phyloP scores from a whole-genome alignment of 2,329 filamentous ascomycete species.

The Exophiala sp. region DNA sequence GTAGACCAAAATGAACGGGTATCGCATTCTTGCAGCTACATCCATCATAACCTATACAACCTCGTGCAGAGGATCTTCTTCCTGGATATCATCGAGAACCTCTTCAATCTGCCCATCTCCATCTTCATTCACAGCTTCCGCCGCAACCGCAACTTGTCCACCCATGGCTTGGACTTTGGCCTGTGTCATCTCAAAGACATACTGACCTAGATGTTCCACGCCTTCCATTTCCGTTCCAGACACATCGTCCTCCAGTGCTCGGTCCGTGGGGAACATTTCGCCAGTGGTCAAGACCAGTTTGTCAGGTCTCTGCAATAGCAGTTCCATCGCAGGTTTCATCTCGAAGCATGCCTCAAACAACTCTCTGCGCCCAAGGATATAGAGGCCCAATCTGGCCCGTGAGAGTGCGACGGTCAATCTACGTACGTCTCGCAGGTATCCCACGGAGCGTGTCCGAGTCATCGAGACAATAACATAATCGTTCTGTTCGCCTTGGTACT shows the following conservation, averaged over 20 bases:
- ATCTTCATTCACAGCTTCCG: conserved; percentile 32
- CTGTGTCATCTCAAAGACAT: conserved; percentile 93
- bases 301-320: conserved; percentile 69
- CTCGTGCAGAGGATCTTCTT: conserved; percentile 29
- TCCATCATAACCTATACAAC: conserved; percentile 1
- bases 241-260: conserved; percentile 11
- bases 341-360: conserved; percentile 88
- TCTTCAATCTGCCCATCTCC: conserved; percentile 35
- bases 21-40: background rate
- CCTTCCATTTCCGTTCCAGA: conserved; percentile 66
- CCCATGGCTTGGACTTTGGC: conserved; percentile 58
- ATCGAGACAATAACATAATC: conserved; percentile 95
- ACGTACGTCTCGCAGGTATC: conserved; percentile 88
- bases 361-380: conserved; percentile 79
- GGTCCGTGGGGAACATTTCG: conserved; percentile 69
- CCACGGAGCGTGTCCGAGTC: conserved; percentile 78
- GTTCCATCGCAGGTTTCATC: conserved; percentile 76
- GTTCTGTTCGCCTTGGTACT: conserved; percentile 98
- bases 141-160: conserved; percentile 35
- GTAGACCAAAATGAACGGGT: background rate
- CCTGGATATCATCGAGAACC: conserved; percentile 35
- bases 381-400: conserved; percentile 82
- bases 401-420: conserved; percentile 92
- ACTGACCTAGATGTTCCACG: conserved; percentile 90
- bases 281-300: conserved; percentile 75